phyloP scores from a whole-genome alignment of 306 rosid genomes.

The Trichosanthes cucumerina region DNA sequence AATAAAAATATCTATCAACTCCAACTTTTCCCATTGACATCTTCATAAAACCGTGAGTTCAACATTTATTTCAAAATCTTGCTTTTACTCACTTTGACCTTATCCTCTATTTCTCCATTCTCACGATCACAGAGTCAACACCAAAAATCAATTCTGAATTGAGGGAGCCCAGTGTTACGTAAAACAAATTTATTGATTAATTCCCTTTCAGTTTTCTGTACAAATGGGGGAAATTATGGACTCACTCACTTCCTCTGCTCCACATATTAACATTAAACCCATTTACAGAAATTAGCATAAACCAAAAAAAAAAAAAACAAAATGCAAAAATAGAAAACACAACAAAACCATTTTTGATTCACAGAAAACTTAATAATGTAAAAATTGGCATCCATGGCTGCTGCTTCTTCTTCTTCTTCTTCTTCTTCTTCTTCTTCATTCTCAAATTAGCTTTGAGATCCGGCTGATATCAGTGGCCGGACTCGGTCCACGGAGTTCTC shows the following conservation, averaged over 20 bases:
- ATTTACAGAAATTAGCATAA: neutral
- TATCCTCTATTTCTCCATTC: no score
- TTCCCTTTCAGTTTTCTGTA: neutral
- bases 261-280: neutral
- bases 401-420: neutral
- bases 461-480: constrained; percentile 44
- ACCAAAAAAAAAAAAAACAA: neutral
- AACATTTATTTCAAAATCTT: no score
- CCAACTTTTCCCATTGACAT: no score
- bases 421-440: neutral
- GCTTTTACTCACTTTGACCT: no score
- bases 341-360: neutral
- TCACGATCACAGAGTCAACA: no score
- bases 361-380: neutral
- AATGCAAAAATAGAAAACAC: neutral
- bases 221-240: neutral
- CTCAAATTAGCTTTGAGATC: constrained; percentile 39
- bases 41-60: no score
- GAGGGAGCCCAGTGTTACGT: neutral
- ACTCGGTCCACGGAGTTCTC: constrained; percentile 36
- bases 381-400: neutral
- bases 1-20: no score
- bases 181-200: neutral
- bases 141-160: no score
- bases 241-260: neutral